phyloP scores from a whole-genome alignment of 116 monocot species.

The Dioscorea cayenensis region DNA sequence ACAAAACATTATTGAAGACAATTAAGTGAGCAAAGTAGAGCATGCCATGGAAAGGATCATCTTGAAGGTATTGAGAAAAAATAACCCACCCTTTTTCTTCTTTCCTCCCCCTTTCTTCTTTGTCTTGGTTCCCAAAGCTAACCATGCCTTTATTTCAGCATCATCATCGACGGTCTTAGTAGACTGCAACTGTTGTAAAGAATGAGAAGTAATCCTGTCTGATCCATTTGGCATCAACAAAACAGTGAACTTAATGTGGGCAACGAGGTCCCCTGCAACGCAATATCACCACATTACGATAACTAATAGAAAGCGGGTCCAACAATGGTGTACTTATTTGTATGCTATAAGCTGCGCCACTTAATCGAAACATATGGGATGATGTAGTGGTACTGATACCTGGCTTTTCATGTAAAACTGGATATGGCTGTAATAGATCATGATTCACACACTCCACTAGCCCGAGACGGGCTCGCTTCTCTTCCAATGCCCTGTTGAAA shows the following conservation, averaged over 20 bases:
- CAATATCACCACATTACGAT: neutral
- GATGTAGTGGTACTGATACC: slow-evolving; percentile 22
- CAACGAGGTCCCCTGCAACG: slow-evolving; percentile 79
- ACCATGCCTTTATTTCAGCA: slow-evolving; percentile 88
- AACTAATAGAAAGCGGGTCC: too few species aligned
- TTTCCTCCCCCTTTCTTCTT: slow-evolving; percentile 96
- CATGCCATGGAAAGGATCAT: too few species aligned
- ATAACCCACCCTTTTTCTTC: slow-evolving; percentile 65
- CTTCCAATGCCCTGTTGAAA: slow-evolving; percentile 76
- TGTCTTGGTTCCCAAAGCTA: slow-evolving; percentile 75
- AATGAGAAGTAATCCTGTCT: slow-evolving; percentile 76
- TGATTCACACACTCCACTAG: slow-evolving; percentile 96
- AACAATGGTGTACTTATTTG: too few species aligned
- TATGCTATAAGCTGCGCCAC: too few species aligned
- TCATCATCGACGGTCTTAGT: slow-evolving; percentile 55
- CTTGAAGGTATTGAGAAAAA: neutral
- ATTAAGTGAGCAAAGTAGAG: too few species aligned
- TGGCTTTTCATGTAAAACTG: slow-evolving; percentile 94
- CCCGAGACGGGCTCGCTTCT: slow-evolving; percentile 91
- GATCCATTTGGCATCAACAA: slow-evolving; percentile 93
- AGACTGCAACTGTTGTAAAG: slow-evolving; percentile 69
- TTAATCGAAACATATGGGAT: too few species aligned
- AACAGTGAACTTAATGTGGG: slow-evolving; percentile 97
- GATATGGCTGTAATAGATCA: slow-evolving; percentile 93
- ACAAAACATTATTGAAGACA: neutral